Evolutionary conservation across 2,329 filamentous ascomycete genomes (phyloP), one percentile per base, ranked within the genome.

Genomic region (Monosporascus ibericus): DNA sequence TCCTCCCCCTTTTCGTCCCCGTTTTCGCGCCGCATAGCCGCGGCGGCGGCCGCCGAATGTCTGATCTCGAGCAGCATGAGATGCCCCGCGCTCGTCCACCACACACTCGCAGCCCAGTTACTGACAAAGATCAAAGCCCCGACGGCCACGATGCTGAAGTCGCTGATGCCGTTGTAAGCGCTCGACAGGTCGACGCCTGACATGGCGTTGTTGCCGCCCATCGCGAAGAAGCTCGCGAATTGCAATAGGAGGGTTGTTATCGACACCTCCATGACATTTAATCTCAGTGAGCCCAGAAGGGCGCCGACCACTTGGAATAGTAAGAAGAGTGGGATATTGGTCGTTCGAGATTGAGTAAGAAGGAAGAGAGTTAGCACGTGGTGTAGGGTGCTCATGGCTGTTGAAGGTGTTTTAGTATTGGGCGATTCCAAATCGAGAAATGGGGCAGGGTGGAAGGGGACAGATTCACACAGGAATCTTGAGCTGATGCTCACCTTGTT

Each of bases 131-230:
- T 91, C 49, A 99, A 76, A 3, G 89, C 56, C 0, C 90, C 94
- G 17, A 99, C 94, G 17, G 85, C 78, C n/a, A 84, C 57, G 56
- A 94, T 77, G 64, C 88, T 92, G 75, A 95, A 99, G 52, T 79
- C 82, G 48, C 79, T 81, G 38, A 99, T 79, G 56, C 94, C 94
- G 63, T 99, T 99, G 72, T 99, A 99, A 0, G 92, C 92, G 65
- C 87, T 95, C 6, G 90, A 95, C 20, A 99, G 80, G 65, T 97
- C 92, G 62, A 99, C 84, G n/a, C 88, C 92, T 14, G 92, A 95
- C 60, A 99, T 96, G 40, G 94, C 88, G 68, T 99, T 99, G 47
- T 89, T 90, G 66, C 91, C 91, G 24, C 92, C 94, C 57, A 90
- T 84, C 30, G 90, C 87, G 67, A 97, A 99, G 77, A 96, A 99